Percentiles rank a stretch among this genome's conserved stretches.
These are phyloP conservation scores for Lophium mytilinum DNA, from an alignment of 495 filamentous ascomycete genomes.

Conservation along the genomic window DNA sequence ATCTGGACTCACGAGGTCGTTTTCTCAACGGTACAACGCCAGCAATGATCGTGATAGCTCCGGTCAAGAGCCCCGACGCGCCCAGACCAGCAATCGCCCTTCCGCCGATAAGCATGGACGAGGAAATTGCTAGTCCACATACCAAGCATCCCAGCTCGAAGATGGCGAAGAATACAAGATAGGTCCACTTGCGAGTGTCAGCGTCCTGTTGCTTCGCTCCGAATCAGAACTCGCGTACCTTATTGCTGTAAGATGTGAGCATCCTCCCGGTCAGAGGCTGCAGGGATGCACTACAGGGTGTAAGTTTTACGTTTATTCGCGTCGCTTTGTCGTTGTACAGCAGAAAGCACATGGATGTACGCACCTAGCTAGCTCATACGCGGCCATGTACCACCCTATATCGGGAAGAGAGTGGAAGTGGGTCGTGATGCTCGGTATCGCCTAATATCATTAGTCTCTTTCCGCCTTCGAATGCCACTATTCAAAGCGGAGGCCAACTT, in stretches of 20 bases:
- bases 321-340: not conserved
- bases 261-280: constrained; percentile 2
- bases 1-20: constrained; percentile 2
- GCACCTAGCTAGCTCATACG: constrained; percentile 3
- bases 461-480: constrained; percentile 3
- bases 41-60: not conserved
- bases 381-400: constrained; percentile 62
- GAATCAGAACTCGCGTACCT: not conserved
- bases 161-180: not conserved
- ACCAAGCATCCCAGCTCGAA: constrained; percentile 10
- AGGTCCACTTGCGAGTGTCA: not conserved
- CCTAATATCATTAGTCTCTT: constrained; percentile 28
- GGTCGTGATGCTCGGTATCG: constrained; percentile 74
- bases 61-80: constrained; percentile 1
- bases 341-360: too few relatives aligned
- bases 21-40: constrained; percentile 1
- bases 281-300: not conserved
- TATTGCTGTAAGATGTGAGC: not conserved
- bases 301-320: not conserved
- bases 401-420: constrained; percentile 63
- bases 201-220: too few relatives aligned
- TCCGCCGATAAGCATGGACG: constrained; percentile 7
- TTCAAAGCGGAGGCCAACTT: not conserved
- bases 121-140: not conserved
- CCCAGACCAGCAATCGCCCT: constrained; percentile 4